Conservation (phyloP, 73 alveolate genomes). For the Symbiodinium natans region DNA sequence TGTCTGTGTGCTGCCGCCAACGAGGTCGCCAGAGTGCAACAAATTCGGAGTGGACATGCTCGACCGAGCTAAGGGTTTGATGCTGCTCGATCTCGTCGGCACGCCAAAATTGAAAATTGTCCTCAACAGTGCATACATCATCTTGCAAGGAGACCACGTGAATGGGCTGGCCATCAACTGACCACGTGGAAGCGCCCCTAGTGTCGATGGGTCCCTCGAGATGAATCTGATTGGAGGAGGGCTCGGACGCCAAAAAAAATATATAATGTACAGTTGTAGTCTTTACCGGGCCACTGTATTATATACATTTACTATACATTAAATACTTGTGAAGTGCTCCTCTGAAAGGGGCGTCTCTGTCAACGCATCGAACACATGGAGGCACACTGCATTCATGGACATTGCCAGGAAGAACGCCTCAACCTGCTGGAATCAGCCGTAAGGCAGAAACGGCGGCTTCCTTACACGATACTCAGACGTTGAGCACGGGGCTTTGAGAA, state of each 20-base stretch:
- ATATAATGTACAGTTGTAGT: too few relatives aligned
- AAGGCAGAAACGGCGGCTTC: conserved; percentile 8
- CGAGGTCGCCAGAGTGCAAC: not conserved
- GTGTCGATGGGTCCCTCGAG: too few relatives aligned
- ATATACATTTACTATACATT: too few relatives aligned
- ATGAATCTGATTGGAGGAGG: too few relatives aligned
- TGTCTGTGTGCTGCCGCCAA: not conserved
- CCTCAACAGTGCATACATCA: not conserved
- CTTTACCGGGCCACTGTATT: too few relatives aligned
- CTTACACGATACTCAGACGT: not conserved
- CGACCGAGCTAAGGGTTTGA: not conserved
- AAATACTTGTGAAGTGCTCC: too few relatives aligned
- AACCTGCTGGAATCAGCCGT: conserved; percentile 34
- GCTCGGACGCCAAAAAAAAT: too few relatives aligned
- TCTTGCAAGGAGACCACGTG: not conserved
- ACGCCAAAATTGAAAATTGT: not conserved
- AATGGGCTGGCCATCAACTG: too few relatives aligned
- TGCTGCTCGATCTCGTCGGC: not conserved
- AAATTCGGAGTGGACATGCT: not conserved
- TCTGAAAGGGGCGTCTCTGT: too few relatives aligned
- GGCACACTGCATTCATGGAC: too few relatives aligned
- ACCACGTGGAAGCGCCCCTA: too few relatives aligned
- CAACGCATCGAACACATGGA: too few relatives aligned
- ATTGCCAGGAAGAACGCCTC: conserved; percentile 37
- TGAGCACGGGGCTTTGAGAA: not conserved